Conservation (phyloP, 768 basidiomycete species). For the Vishniacozyma victoriae region DNA sequence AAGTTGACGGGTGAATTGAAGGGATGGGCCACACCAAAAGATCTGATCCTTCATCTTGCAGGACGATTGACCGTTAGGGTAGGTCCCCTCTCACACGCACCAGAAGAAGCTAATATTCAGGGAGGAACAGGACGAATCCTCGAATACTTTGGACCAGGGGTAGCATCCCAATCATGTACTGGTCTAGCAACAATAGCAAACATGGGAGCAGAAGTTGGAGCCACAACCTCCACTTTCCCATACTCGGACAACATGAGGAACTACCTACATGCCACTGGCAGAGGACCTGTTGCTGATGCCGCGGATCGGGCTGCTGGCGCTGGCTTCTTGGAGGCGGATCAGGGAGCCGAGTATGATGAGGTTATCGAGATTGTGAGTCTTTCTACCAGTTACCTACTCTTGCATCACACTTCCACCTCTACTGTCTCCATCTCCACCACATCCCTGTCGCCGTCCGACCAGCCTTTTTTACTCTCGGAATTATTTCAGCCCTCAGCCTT, state of each 20-base stretch:
- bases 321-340: constrained; percentile 77
- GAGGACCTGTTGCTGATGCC: constrained; percentile 73
- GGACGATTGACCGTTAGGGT: constrained; percentile 91
- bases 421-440: too few species aligned
- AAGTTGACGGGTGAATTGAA: constrained; percentile 78
- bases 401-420: not conserved
- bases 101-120: constrained; percentile 48
- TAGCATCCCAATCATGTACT: constrained; percentile 82
- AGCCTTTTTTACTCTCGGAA: too few species aligned
- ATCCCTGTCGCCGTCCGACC: too few species aligned
- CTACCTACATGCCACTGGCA: constrained; percentile 84
- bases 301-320: constrained; percentile 73
- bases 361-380: constrained; percentile 78
- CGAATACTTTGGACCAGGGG: constrained; percentile 95
- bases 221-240: constrained; percentile 97
- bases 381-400: not conserved
- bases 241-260: constrained; percentile 83
- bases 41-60: constrained; percentile 87
- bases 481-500: too few species aligned
- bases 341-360: constrained; percentile 88
- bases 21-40: constrained; percentile 94
- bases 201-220: constrained; percentile 99
- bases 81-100: constrained; percentile 35
- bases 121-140: constrained; percentile 94
- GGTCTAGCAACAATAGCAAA: constrained; percentile 94